These are phyloP conservation scores for Citrullus amarus DNA, from an alignment of 306 rosid genomes.

Conservation along the genomic window DNA sequence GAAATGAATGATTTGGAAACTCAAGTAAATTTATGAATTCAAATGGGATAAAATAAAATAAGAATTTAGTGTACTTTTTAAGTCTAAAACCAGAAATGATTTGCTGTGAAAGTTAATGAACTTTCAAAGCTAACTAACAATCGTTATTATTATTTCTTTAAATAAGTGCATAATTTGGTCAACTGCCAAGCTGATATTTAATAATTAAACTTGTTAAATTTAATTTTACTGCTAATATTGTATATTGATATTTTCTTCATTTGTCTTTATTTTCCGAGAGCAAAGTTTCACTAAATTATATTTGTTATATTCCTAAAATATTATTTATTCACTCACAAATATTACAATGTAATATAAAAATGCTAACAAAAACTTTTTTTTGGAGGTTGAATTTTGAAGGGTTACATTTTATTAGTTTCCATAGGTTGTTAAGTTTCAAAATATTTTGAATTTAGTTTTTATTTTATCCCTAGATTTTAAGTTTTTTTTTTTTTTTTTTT, in stretches of 20 bases:
- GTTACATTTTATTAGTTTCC: no score
- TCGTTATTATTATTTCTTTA: not conserved
- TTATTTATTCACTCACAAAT: no score
- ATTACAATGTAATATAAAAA: no score
- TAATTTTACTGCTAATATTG: not conserved
- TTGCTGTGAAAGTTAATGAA: conserved; percentile 5
- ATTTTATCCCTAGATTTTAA: no score
- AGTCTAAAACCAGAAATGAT: not conserved
- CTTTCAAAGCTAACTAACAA: not conserved
- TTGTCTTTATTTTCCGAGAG: not conserved
- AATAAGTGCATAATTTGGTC: not conserved
- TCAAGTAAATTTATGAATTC: not conserved
- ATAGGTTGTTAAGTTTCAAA: no score
- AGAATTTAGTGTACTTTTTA: not conserved
- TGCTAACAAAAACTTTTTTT: no score
- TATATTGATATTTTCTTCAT: not conserved
- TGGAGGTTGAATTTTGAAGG: no score
- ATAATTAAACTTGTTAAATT: not conserved
- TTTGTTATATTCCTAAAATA: no score
- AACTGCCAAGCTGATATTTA: not conserved
- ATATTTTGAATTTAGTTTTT: no score
- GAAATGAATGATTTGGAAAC: not conserved
- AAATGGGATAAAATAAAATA: not conserved
- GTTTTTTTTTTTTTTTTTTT: no score
- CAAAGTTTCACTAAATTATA: no score